These are phyloP conservation scores for Paratinospora sagittata DNA, from an alignment of 164 flowering plant species.

Conservation along the genomic window DNA sequence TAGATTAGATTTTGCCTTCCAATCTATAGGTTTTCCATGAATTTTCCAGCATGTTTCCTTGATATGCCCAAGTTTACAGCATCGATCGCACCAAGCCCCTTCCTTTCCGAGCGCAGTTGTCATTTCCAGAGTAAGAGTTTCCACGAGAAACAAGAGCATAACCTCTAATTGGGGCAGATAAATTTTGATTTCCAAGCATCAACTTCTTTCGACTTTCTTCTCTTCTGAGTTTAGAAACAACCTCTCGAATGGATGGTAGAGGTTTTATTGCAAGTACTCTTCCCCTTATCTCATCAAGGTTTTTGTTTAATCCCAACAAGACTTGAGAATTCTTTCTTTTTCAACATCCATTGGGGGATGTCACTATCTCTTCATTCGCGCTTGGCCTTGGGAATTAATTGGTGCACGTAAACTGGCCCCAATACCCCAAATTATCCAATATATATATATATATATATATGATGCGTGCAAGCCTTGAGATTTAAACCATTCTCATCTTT, in stretches of 20 bases:
- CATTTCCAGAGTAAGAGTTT: not conserved
- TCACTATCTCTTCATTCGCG: too few relatives aligned
- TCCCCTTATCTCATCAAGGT: constrained; percentile 5
- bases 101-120: not conserved
- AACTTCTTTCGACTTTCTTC: not conserved
- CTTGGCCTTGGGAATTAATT: too few relatives aligned
- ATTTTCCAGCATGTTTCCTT: constrained; percentile 9
- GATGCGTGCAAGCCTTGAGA: too few relatives aligned
- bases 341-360: too few relatives aligned
- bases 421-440: too few relatives aligned
- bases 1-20: not conserved
- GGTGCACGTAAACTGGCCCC: too few relatives aligned
- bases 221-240: not conserved
- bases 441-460: too few relatives aligned
- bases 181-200: not conserved
- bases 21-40: constrained; percentile 13
- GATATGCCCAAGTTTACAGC: constrained; percentile 4
- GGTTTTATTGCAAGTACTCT: not conserved
- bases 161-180: not conserved
- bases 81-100: constrained; percentile 3
- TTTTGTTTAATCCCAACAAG: not conserved
- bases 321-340: not conserved
- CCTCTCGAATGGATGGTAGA: not conserved
- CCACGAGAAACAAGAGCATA: not conserved
- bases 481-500: too few relatives aligned